Percentiles rank a stretch among this genome's conserved stretches.
Conservation (phyloP, 2,329 filamentous ascomycete species). For the Botryotinia narcissicola region DNA sequence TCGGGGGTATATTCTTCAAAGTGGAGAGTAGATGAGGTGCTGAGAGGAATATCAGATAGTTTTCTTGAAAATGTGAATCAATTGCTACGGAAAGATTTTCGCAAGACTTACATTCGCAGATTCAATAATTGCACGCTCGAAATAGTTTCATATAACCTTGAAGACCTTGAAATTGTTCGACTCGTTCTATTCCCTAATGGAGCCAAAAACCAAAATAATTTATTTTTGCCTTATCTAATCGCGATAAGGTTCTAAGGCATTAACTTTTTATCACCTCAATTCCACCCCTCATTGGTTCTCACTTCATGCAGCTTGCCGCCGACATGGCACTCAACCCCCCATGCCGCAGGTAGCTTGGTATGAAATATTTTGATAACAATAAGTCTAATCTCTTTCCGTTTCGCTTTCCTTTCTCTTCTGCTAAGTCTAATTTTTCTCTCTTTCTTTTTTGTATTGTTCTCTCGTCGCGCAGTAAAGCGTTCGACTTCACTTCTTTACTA, state of each 20-base stretch:
- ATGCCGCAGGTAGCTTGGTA: constrained; percentile 13
- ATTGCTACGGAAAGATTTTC: background rate
- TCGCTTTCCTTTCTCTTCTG: background rate
- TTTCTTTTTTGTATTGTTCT: background rate
- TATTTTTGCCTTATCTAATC: constrained; percentile 21
- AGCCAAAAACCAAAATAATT: constrained; percentile 17
- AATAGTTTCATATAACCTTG: background rate
- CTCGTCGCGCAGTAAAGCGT: constrained; percentile 7
- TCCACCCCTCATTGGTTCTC: constrained; percentile 9
- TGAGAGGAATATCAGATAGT: background rate
- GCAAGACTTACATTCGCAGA: background rate
- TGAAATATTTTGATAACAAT: background rate
- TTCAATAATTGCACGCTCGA: background rate
- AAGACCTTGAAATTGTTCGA: background rate
- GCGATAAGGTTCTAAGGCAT: constrained; percentile 16
- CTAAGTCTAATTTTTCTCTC: background rate
- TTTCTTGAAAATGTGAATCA: background rate
- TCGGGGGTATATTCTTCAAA: constrained; percentile 10
- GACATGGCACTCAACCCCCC: constrained; percentile 9
- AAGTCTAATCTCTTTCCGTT: constrained; percentile 3
- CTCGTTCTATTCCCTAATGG: background rate
- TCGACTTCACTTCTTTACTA: background rate
- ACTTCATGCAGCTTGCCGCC: constrained; percentile 20
- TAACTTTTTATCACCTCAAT: constrained; percentile 1
- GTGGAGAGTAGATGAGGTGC: constrained; percentile 4